These are phyloP conservation scores for Lepidium campestre DNA, from an alignment of 441 rosid genomes.

Conservation along the genomic window DNA sequence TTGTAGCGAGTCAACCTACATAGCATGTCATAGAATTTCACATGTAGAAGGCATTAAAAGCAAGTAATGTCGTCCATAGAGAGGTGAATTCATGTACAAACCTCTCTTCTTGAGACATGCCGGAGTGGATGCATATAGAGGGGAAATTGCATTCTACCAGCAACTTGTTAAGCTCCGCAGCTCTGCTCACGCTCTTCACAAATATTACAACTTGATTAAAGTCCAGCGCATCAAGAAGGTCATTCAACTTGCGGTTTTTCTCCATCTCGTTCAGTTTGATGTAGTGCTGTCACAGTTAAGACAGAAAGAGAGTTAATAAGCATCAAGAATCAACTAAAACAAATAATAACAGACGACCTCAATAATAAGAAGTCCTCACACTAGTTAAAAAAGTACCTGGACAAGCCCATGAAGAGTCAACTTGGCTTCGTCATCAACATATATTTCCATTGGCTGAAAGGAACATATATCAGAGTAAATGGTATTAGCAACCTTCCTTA, in stretches of 20 bases:
- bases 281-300: conserved; percentile 56
- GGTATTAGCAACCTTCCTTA: conserved; percentile 63
- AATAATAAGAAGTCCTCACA: neutral
- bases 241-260: conserved; percentile 94
- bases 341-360: no score
- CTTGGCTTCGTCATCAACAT: conserved; percentile 98
- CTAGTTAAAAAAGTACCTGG: conserved; percentile 43
- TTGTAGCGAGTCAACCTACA: conserved; percentile 90
- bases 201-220: conserved; percentile 96
- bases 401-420: conserved; percentile 98
- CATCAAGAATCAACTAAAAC: neutral
- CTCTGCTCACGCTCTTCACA: conserved; percentile 93
- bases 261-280: conserved; percentile 93
- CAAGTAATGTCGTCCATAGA: neutral
- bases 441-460: conserved; percentile 87
- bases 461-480: conserved; percentile 73
- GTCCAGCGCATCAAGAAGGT: conserved; percentile 97
- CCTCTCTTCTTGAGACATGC: conserved; percentile 99
- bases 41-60: no score
- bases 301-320: neutral
- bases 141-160: conserved; percentile 96
- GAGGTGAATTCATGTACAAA: conserved; percentile 9
- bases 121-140: conserved; percentile 95
- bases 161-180: conserved; percentile 88
- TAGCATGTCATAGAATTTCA: neutral